Conservation (phyloP, 345 rosid genomes). For the Eucalyptus microcorys region DNA sequence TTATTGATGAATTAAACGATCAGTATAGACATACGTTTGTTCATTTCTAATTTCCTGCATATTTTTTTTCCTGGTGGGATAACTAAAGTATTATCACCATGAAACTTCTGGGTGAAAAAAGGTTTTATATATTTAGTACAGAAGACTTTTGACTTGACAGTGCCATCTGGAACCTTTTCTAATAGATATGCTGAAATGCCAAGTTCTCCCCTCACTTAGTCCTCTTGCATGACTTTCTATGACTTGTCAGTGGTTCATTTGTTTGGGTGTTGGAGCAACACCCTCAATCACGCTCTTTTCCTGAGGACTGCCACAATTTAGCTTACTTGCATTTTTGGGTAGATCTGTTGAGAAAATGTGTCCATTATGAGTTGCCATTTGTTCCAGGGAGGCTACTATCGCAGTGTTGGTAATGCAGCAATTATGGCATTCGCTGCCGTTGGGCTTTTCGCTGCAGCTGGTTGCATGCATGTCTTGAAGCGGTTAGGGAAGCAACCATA, state of each 20-base stretch:
- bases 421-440: slow-evolving; percentile 52
- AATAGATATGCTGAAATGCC: neutral
- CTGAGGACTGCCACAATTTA: neutral
- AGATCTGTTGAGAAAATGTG: neutral
- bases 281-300: neutral
- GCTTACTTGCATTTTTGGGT: neutral
- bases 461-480: slow-evolving; percentile 74
- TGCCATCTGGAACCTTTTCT: neutral
- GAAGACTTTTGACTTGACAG: neutral
- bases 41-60: neutral
- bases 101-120: neutral
- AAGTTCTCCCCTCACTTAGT: neutral
- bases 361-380: neutral
- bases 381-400: slow-evolving; percentile 66
- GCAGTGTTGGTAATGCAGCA: slow-evolving; percentile 57
- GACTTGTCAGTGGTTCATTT: neutral
- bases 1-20: neutral
- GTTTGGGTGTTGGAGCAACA: neutral
- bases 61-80: neutral
- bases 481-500: slow-evolving; percentile 87
- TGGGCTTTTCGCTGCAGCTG: slow-evolving; percentile 60
- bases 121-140: neutral
- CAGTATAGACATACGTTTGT: neutral
- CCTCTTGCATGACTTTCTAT: neutral
- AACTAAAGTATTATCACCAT: neutral